phyloP scores from a whole-genome alignment of 2,329 filamentous ascomycete genomes.

The Gliomastix tumulicola region DNA sequence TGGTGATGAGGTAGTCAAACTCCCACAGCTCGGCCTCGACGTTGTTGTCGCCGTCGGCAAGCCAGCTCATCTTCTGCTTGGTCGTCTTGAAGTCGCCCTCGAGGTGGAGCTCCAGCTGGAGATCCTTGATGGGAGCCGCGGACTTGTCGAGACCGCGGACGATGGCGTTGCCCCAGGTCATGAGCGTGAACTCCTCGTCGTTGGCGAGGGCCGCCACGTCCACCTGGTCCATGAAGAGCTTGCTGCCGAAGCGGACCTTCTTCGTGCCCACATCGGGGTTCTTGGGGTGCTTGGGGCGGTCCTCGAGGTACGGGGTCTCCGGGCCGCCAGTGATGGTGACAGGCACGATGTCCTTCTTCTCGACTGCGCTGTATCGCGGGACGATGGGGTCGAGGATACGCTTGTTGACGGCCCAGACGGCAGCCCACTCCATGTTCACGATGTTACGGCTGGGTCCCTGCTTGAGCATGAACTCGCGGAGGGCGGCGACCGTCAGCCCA shows the following conservation, averaged over 20 bases:
- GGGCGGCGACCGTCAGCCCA: slow-evolving; percentile 71
- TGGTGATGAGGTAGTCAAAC: slow-evolving; percentile 91
- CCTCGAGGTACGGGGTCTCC: slow-evolving; percentile 60
- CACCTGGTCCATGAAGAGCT: slow-evolving; percentile 76
- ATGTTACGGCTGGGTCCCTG: slow-evolving; percentile 81
- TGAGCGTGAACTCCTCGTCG: slow-evolving; percentile 88
- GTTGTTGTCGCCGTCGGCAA: slow-evolving; percentile 70
- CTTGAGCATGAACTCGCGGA: slow-evolving; percentile 78
- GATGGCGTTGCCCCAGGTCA: slow-evolving; percentile 92
- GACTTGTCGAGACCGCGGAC: slow-evolving; percentile 52
- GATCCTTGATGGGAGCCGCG: slow-evolving; percentile 54
- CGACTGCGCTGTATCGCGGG: slow-evolving; percentile 67
- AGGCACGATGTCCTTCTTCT: slow-evolving; percentile 63
- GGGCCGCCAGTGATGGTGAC: slow-evolving; percentile 64
- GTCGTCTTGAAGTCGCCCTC: slow-evolving; percentile 92
- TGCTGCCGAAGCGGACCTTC: slow-evolving; percentile 71
- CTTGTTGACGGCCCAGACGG: slow-evolving; percentile 69
- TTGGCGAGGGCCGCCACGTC: slow-evolving; percentile 76
- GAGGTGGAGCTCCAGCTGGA: slow-evolving; percentile 83
- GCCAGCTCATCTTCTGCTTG: slow-evolving; percentile 94
- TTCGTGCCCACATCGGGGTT: slow-evolving; percentile 80
- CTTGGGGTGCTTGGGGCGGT: slow-evolving; percentile 85
- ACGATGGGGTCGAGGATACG: slow-evolving; percentile 75
- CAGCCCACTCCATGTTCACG: slow-evolving; percentile 76
- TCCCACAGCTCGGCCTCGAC: slow-evolving; percentile 83